Evolutionary conservation across 2,329 filamentous ascomycete genomes (phyloP).

Genomic region (Penicillium griseofulvum): DNA sequence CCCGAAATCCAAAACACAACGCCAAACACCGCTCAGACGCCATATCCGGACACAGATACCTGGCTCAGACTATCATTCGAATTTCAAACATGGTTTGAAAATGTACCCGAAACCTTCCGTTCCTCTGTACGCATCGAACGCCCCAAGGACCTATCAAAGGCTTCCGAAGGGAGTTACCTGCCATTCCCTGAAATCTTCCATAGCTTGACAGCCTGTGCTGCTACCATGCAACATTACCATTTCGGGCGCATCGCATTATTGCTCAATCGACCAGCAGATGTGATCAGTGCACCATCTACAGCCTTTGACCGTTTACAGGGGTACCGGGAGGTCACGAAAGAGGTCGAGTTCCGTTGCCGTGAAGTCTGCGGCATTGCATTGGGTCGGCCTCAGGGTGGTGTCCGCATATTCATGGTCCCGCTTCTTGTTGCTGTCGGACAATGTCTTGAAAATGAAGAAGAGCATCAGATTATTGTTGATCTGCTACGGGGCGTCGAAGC

Average conservation of each 20-base stretch:
- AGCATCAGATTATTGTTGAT: constrained; percentile 54
- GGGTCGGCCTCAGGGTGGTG: constrained; percentile 54
- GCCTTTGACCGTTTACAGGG: constrained; percentile 55
- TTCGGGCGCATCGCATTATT: constrained; percentile 62
- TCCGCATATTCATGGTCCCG: constrained; percentile 59
- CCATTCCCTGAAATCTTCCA: constrained; percentile 60
- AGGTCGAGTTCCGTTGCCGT: constrained; percentile 55
- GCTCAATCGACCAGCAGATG: constrained; percentile 59
- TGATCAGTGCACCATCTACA: constrained; percentile 52
- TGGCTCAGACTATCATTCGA: constrained; percentile 57
- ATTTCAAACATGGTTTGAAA: constrained; percentile 57
- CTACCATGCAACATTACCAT: constrained; percentile 64
- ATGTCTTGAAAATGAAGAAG: constrained; percentile 52
- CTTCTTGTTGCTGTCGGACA: constrained; percentile 60
- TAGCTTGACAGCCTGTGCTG: constrained; percentile 59
- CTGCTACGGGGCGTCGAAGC: constrained; percentile 58
- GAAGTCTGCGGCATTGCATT: constrained; percentile 60
- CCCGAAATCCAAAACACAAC: constrained; percentile 22
- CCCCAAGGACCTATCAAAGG: constrained; percentile 30
- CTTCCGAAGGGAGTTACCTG: constrained; percentile 31
- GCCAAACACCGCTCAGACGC: constrained; percentile 31
- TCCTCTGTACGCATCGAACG: constrained; percentile 51
- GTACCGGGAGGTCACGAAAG: constrained; percentile 56
- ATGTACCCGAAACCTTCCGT: constrained; percentile 57
- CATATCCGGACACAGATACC: constrained; percentile 46